Evolutionary conservation across 2,329 filamentous ascomycete genomes (phyloP).

Genomic region (Achaetomium macrosporum): DNA sequence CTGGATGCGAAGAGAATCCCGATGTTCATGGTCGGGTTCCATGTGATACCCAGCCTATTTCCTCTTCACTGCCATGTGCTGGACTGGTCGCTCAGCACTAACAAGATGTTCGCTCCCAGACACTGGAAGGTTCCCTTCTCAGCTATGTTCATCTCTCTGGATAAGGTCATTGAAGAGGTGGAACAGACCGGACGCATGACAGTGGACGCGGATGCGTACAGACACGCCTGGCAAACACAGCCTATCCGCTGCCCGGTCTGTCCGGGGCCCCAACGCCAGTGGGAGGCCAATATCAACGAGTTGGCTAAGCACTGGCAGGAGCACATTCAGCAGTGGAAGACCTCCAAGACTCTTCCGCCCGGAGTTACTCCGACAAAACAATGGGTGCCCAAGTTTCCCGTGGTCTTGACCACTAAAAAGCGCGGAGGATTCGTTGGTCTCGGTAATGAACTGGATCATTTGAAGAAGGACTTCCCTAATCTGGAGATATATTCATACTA

Average conservation of each 20-base stretch:
- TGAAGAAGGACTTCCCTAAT: neutral
- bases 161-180: neutral
- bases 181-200: neutral
- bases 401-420: neutral
- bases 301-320: neutral
- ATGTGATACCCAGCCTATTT: constrained; percentile 1
- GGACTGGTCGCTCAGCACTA: constrained; percentile 5
- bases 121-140: constrained; percentile 4
- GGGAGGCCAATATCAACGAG: neutral
- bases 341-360: neutral
- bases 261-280: constrained; percentile 1
- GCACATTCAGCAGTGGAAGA: neutral
- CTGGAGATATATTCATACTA: neutral
- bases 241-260: constrained; percentile 6
- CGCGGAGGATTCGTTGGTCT: neutral
- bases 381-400: neutral
- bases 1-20: neutral
- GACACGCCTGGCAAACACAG: neutral
- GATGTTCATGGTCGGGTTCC: neutral
- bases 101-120: neutral
- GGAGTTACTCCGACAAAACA: neutral
- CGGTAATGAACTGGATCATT: neutral
- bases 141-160: constrained; percentile 1
- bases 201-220: neutral
- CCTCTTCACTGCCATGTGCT: neutral